Conservation (phyloP, 345 rosid species). For the Citrus glauca region DNA sequence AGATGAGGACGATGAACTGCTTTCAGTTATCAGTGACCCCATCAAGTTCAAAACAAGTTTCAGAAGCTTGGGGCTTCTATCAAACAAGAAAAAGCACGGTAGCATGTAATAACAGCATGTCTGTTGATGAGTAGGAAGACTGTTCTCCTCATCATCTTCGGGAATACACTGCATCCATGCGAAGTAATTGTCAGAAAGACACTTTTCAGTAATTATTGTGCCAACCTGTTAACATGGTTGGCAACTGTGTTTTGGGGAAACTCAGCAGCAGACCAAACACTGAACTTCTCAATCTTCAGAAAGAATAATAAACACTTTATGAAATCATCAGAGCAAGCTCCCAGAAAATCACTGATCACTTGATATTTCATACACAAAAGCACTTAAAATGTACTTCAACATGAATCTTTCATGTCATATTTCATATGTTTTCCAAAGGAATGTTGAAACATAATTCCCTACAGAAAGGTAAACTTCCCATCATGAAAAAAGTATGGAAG, state of each 20-base stretch:
- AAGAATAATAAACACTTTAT: neutral
- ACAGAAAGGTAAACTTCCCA: neutral
- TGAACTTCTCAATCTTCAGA: neutral
- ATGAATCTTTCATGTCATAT: neutral
- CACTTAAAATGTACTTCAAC: neutral
- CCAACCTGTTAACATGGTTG: neutral
- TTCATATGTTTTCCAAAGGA: neutral
- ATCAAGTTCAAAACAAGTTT: constrained; percentile 40
- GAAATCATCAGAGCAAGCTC: neutral
- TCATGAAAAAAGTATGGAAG: neutral
- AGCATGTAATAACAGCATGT: constrained; percentile 40
- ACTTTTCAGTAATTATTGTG: neutral
- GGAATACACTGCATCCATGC: constrained; percentile 45
- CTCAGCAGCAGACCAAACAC: neutral
- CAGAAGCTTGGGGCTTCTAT: constrained; percentile 46
- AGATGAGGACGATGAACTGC: constrained; percentile 19
- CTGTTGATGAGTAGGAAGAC: constrained; percentile 12
- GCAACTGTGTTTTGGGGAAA: neutral
- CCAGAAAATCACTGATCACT: neutral
- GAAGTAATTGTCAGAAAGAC: neutral
- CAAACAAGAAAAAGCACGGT: constrained; percentile 64
- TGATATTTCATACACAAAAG: neutral
- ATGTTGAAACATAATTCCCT: neutral
- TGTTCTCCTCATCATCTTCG: constrained; percentile 38
- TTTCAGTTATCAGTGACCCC: constrained; percentile 35